Evolutionary conservation across 1,284 basidiomycete genomes (phyloP), one percentile per base, ranked within the genome.

Genomic region (Ustilago lituana): DNA sequence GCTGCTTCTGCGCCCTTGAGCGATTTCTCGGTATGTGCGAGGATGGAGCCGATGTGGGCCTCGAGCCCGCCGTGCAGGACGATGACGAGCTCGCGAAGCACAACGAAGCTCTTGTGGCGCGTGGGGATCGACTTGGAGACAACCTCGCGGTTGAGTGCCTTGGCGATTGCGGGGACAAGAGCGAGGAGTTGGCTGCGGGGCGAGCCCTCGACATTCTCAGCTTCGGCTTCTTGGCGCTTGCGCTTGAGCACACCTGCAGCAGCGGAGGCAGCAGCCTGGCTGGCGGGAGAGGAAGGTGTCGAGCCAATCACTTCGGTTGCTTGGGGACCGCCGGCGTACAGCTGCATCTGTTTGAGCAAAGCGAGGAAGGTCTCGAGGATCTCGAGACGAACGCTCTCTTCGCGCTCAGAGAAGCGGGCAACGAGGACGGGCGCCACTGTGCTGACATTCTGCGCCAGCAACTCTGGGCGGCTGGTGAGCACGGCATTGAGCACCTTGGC

Each of bases 331-430:
- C 70, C 71, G 10, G 63, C 74, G n/a, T 86, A 86, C 1, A 82
- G 76, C 50, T 79, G 73, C 11, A 93, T 93, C 83, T 94, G 94
- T 59, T 86, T 90, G 35, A 98, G 85, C 20, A 97, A 85, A 0
- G 87, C 84, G 22, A 88, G 87, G 77, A 95, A 95, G 0, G 95
- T 91, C 0, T 89, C 85, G 88, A 95, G 93, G 8, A 98, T 86
- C 82, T 99, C 95, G 17, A 96, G 85, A n/a, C 92, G 88, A 17
- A 98, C 96, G 14, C 91, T 95, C 77, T 94, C 92, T 83, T 99
- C 96, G 33, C 96, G 90, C 82, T 99, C 96, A 32, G 88, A 89
- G 77, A 98, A 95, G 26, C 94, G 88, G 9, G 91, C 89, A 52
- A 96, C 92, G 39, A 99, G 86, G 5, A 92, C 87, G 0, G 93